phyloP scores from a whole-genome alignment of 305 asterid species.

The Fraxinus greggii region DNA sequence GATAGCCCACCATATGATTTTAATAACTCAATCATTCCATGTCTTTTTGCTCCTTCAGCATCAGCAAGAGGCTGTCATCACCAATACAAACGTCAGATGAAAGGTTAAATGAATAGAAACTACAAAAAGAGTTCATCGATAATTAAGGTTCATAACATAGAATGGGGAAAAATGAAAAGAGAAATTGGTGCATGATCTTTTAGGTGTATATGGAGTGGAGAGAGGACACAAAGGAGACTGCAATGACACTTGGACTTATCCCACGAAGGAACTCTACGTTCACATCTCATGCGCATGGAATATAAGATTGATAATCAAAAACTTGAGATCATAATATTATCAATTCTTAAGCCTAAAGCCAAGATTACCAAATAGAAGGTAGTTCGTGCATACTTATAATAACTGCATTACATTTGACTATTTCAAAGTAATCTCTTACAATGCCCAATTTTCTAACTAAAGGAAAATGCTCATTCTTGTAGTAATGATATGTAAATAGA shows the following conservation, averaged over 20 bases:
- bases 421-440: neutral
- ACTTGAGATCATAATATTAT: neutral
- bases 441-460: neutral
- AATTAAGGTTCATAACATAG: neutral
- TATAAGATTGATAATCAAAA: neutral
- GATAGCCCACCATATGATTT: constrained; percentile 64
- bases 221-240: neutral
- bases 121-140: constrained; percentile 12
- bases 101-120: constrained; percentile 1
- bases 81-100: constrained; percentile 22
- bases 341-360: neutral
- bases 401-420: neutral
- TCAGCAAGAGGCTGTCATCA: constrained; percentile 91
- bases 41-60: constrained; percentile 87
- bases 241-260: neutral
- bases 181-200: neutral
- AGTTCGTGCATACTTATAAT: neutral
- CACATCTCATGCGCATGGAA: neutral
- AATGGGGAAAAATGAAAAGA: neutral
- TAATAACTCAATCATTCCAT: constrained; percentile 63
- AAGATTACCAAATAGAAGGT: neutral
- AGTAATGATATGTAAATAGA: neutral
- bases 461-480: neutral
- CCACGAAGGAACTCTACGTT: neutral
- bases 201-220: neutral